Conservation (phyloP, 257 asterid genomes). For the Catharanthus roseus region DNA sequence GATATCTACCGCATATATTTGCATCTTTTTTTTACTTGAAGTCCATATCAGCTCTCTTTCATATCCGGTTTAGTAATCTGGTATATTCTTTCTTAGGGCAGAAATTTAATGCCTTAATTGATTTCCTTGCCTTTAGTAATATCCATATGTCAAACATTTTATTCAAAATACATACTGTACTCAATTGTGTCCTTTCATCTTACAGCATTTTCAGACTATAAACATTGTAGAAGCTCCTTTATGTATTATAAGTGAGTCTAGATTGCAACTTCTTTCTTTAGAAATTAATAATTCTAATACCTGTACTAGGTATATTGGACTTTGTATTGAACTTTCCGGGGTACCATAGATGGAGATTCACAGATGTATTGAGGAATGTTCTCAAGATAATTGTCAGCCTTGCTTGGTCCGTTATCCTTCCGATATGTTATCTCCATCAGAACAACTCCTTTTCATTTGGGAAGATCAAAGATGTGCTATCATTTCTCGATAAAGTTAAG, state of each 20-base stretch:
- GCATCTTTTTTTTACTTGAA: no score
- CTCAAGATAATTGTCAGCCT: constrained; percentile 78
- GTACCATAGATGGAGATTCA: constrained; percentile 80
- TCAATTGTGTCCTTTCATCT: background rate
- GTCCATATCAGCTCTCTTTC: background rate
- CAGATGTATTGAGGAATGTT: constrained; percentile 59
- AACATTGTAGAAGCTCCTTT: background rate
- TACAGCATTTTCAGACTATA: background rate
- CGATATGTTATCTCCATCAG: constrained; percentile 58
- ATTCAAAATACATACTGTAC: constrained; percentile 5
- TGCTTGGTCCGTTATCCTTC: constrained; percentile 82
- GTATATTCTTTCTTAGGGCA: background rate
- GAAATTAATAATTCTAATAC: constrained; percentile 20
- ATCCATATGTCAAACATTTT: background rate
- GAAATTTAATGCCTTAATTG: background rate
- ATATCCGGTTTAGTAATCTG: background rate
- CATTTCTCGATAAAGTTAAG: constrained; percentile 62
- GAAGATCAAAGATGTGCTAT: constrained; percentile 35
- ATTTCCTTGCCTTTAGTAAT: background rate
- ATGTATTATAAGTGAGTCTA: constrained; percentile 1
- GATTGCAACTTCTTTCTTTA: constrained; percentile 16
- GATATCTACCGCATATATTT: no score
- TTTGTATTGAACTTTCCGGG: constrained; percentile 82
- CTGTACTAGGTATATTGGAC: constrained; percentile 71
- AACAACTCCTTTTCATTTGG: constrained; percentile 38